A percentile compares a stretch with the other conserved stretches of the same genome.
These are phyloP conservation scores for Xanthoceras sorbifolium DNA, from an alignment of 345 rosid species.

Conservation along the genomic window DNA sequence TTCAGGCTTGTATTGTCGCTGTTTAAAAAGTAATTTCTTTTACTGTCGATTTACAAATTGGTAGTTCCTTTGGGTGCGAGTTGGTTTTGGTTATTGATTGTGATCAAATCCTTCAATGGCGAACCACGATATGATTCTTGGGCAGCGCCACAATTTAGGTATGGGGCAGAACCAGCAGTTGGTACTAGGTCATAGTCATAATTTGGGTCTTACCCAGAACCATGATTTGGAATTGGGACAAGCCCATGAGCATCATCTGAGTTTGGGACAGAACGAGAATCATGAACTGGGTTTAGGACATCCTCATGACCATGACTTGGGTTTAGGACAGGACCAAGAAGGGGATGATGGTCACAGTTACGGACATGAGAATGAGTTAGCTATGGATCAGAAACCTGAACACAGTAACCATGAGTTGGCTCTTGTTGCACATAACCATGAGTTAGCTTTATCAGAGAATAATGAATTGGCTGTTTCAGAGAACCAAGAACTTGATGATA, in stretches of 20 bases:
- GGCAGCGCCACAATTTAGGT: slow-evolving; percentile 62
- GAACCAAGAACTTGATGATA: slow-evolving; percentile 72
- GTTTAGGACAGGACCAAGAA: slow-evolving; percentile 63
- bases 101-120: slow-evolving; percentile 52
- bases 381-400: slow-evolving; percentile 55
- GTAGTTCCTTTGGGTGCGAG: slow-evolving; percentile 17
- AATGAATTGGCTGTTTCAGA: slow-evolving; percentile 63
- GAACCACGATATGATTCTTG: slow-evolving; percentile 77
- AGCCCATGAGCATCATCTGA: slow-evolving; percentile 62
- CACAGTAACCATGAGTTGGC: slow-evolving; percentile 51
- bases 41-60: slow-evolving; percentile 3
- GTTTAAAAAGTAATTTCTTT: slow-evolving; percentile 11
- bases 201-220: slow-evolving; percentile 59
- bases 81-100: slow-evolving; percentile 9
- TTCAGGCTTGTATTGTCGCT: slow-evolving; percentile 14
- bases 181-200: slow-evolving; percentile 67
- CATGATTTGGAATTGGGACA: slow-evolving; percentile 68
- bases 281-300: slow-evolving; percentile 61
- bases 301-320: slow-evolving; percentile 56
- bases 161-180: slow-evolving; percentile 67
- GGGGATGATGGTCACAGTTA: slow-evolving; percentile 54
- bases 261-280: slow-evolving; percentile 60
- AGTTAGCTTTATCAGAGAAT: slow-evolving; percentile 52
- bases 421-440: slow-evolving; percentile 38
- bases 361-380: slow-evolving; percentile 53